Evolutionary conservation across 805 yeast species (phyloP), one percentile per base, ranked within the genome.

Genomic region (Ogataea pignaliae): DNA sequence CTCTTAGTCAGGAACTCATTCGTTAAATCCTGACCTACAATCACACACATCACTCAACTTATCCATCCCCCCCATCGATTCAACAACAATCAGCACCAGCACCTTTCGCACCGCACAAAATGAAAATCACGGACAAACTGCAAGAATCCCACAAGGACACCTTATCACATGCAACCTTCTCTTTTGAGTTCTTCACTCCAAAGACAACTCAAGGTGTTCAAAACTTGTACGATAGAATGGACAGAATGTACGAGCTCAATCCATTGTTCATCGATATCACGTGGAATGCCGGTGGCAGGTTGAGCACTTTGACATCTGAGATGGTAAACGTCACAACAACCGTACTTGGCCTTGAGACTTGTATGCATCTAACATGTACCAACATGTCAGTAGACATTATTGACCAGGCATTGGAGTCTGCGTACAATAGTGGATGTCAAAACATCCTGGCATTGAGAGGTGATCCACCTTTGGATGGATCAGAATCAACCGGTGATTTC

Each of bases 281-380:
- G 1, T 93, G 99, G 99, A 91, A 91, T 59, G 99, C 99, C 3
- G 99, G 99, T 34, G 98, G 98, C 6, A 75, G 95, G 39, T 67
- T 85, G 40, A 82, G 95, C 6, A 79, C 81, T 36, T 69, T 89
- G 51, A 89, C 99, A 18, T 85, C 89, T 31, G 98, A 93, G 53
- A 83, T 93, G 78, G 95, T 93, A 5, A 78, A 88, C 54, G 88
- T 95, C 3, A 79, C 97, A 1, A 96, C 90, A 55, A 81, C 90
- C 2, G 90, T 88, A 3, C 71, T 90, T 43, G 97, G 97, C 9
- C 71, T 91, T 48, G 98, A 91, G 59, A 91, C 98, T 0, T 93
- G 98, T 63, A 90, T 93, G 97, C 99, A 93, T 65, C 73, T 93
- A 66, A 93, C 99, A 2, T 93, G 99, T 60, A 89, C 97, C 14